Conservation (phyloP, 768 basidiomycete species). For the Tricholoma sp. region DNA sequence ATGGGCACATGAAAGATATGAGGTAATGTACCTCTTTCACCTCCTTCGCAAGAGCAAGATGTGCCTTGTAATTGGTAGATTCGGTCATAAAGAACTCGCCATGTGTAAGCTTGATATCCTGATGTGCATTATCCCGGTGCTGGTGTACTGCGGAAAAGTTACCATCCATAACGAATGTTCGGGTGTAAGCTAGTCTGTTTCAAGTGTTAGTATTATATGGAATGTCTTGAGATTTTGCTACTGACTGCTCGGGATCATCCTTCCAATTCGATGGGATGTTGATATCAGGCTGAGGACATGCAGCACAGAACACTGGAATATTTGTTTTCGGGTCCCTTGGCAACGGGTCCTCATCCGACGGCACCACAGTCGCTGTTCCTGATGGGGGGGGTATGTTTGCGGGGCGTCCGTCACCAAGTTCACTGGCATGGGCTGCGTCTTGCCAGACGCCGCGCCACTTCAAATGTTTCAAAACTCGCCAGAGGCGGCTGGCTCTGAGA, state of each 20-base stretch:
- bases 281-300: conserved; percentile 21
- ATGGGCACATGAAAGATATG: too few species aligned
- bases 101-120: neutral
- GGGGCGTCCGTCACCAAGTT: too few species aligned
- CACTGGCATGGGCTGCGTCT: too few species aligned
- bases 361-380: too few species aligned
- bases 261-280: conserved; percentile 22
- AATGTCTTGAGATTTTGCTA: neutral
- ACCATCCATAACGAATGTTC: conserved; percentile 8
- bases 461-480: conserved; percentile 12
- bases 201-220: neutral
- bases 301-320: conserved; percentile 16
- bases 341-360: neutral
- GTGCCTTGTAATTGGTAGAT: neutral
- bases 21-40: too few species aligned
- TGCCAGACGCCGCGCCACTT: neutral
- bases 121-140: neutral
- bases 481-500: conserved; percentile 5
- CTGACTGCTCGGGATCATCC: neutral
- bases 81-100: neutral
- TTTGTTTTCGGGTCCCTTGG: too few species aligned
- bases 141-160: conserved; percentile 17
- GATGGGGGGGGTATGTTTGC: too few species aligned
- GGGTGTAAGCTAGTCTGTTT: neutral
- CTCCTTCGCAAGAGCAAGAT: too few species aligned